phyloP scores from a whole-genome alignment of 2,329 filamentous ascomycete species.

The Ramularia endophylla region DNA sequence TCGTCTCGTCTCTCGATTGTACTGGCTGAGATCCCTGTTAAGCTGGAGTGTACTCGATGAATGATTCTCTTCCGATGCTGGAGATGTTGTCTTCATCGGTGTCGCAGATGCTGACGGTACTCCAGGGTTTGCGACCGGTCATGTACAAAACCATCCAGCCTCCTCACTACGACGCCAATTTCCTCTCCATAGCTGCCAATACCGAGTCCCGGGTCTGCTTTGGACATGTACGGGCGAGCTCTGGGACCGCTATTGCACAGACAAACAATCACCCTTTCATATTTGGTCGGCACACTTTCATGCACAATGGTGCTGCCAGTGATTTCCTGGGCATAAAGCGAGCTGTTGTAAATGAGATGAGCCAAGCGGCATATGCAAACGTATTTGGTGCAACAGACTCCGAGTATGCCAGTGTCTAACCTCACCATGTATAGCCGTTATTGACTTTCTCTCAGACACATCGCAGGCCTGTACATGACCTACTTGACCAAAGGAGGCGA shows the following conservation, averaged over 20 bases:
- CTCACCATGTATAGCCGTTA: neutral
- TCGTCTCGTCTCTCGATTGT: too few species aligned
- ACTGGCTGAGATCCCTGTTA: too few species aligned
- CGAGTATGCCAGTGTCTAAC: slow-evolving; percentile 27
- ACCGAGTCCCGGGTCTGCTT: slow-evolving; percentile 47
- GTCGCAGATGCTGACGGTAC: too few species aligned
- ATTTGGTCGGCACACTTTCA: slow-evolving; percentile 49
- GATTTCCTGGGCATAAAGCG: slow-evolving; percentile 44
- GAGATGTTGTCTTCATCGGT: too few species aligned
- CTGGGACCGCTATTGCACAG: slow-evolving; percentile 42
- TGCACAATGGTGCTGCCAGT: slow-evolving; percentile 51
- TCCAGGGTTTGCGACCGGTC: slow-evolving; percentile 37
- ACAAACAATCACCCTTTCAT: slow-evolving; percentile 53
- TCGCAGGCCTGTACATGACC: slow-evolving; percentile 47
- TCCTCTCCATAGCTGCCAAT: slow-evolving; percentile 47
- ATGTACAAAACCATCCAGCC: slow-evolving; percentile 49
- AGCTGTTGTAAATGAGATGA: slow-evolving; percentile 40
- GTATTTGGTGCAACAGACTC: slow-evolving; percentile 49
- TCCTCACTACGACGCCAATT: slow-evolving; percentile 50
- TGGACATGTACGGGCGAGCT: slow-evolving; percentile 49
- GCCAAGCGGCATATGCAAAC: slow-evolving; percentile 43
- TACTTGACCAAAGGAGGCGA: slow-evolving; percentile 33
- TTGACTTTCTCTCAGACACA: slow-evolving; percentile 16
- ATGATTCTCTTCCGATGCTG: too few species aligned
- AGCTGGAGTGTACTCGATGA: too few species aligned